Evolutionary conservation across 108 stramenopile genomes (phyloP).

Genomic region (Cyclotella baltica): DNA sequence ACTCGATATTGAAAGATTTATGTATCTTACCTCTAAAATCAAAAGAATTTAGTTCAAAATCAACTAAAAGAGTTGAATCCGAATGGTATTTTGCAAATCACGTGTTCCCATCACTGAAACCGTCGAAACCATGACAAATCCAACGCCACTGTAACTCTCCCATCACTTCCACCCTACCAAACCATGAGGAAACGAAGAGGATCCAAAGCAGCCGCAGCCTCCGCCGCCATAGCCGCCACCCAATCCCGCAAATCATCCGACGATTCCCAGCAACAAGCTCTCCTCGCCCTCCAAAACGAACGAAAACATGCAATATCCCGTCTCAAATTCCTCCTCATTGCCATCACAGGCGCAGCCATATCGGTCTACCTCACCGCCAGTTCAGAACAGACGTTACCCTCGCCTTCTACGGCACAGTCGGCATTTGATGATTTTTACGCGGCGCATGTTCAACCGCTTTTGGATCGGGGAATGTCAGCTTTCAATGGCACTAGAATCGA

Average conservation of each 20-base stretch:
- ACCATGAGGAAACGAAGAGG: constrained; percentile 14
- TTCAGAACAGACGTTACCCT: background rate
- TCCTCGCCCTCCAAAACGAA: background rate
- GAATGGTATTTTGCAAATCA: too few species aligned
- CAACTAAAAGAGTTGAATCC: too few species aligned
- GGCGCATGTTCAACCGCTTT: constrained; percentile 36
- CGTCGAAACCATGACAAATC: too few species aligned
- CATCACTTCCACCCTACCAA: background rate
- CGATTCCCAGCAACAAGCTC: background rate
- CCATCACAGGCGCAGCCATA: constrained; percentile 1
- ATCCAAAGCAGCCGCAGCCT: constrained; percentile 15
- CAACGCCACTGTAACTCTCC: too few species aligned
- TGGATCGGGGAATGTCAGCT: constrained; percentile 20
- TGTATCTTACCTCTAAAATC: too few species aligned
- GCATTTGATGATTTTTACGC: constrained; percentile 48
- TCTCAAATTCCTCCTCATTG: background rate
- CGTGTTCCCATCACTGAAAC: too few species aligned
- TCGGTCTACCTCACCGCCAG: constrained; percentile 5
- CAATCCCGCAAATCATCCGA: background rate
- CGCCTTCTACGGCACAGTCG: background rate
- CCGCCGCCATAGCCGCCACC: constrained; percentile 13
- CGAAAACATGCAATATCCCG: background rate
- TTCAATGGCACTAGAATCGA: constrained; percentile 37
- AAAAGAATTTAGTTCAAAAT: too few species aligned
- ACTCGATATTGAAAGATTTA: too few species aligned